Base-by-base conservation (phyloP, 495 filamentous ascomycete genomes). In the Xylaria longipes region DNA sequence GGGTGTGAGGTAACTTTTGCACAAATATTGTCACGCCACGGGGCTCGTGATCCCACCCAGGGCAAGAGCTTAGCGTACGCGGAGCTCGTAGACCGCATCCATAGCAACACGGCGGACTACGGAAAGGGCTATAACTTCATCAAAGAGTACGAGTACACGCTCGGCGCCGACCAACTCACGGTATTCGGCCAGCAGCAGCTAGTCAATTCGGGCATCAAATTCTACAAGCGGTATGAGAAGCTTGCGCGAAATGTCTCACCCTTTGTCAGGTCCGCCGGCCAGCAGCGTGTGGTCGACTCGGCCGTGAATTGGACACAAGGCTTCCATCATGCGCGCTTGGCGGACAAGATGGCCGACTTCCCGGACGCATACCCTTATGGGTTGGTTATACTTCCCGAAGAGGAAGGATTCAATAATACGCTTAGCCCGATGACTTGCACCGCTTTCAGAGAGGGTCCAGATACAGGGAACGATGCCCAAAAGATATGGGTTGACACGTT, bases 21-120 rank as follows among this genome's bases (percentile, higher is more conserved):
- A 12, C 92, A 95, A 73, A 79, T 94, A 20, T 86, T 97, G 66
- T 92, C 92, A 11, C 88, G 94, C 17, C 94, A 97, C 80, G 94
- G 94, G n/a, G 93, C 92, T 17, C 86, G 94, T 70, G 90, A 91
- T 76, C 94, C 94, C 12, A 96, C 93, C 0, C 71, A 77, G 4
- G 79, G 80, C 46, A 95, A 94, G 82, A 84, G 88, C 14, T 68
- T 74, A 12, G 72, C 73, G 17, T 95, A 95, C 79, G 80, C 77
- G 35, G 73, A 76, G 33, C 82, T 89, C 27, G 83, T 96, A 61
- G 72, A 84, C 20, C 82, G 82, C 11, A 91, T 97, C 73, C 89
- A 95, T 31, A 71, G 76, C 14, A 83, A 80, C 54, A 89, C 87
- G 25, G 86, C 79, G 4, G 75, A 81, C 1, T 93, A 91, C 77